Evolutionary conservation across 2,329 filamentous ascomycete genomes (phyloP).

Genomic region (Arthrobotrys musiformis): DNA sequence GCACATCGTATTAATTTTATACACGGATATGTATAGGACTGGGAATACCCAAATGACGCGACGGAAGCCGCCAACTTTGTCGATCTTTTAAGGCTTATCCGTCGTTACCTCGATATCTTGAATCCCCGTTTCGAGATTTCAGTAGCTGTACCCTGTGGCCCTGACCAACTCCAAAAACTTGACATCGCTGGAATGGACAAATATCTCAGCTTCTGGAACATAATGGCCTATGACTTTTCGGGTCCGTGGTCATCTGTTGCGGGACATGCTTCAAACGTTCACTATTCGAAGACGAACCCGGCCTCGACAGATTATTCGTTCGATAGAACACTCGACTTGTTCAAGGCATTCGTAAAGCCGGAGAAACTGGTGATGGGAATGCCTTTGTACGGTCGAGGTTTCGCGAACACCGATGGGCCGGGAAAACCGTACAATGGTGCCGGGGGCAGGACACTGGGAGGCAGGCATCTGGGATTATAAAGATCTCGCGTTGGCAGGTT

Average conservation of each 20-base stretch:
- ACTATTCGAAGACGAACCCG: constrained; percentile 69
- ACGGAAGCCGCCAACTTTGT: constrained; percentile 71
- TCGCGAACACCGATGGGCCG: constrained; percentile 79
- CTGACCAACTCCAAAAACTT: constrained; percentile 71
- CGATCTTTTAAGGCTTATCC: constrained; percentile 69
- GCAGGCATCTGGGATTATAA: constrained; percentile 90
- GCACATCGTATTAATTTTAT: not conserved
- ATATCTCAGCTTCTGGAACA: constrained; percentile 78
- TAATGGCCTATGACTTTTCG: constrained; percentile 90
- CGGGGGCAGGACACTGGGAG: constrained; percentile 85
- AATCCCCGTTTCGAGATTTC: constrained; percentile 67
- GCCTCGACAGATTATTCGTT: constrained; percentile 81
- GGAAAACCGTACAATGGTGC: constrained; percentile 77
- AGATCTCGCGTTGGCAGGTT: constrained; percentile 75
- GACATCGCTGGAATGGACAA: constrained; percentile 74
- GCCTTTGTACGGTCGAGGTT: constrained; percentile 90
- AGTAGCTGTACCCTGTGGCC: constrained; percentile 64
- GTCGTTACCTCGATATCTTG: constrained; percentile 72
- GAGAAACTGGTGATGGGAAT: constrained; percentile 88
- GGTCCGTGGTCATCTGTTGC: constrained; percentile 80
- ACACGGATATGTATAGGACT: constrained; percentile 29
- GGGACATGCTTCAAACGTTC: constrained; percentile 86
- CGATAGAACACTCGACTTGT: constrained; percentile 75
- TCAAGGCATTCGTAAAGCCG: constrained; percentile 70
- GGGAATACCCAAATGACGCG: constrained; percentile 59